Evolutionary conservation across 2,329 filamentous ascomycete species (phyloP).

Genomic region (Fusarium begoniae): DNA sequence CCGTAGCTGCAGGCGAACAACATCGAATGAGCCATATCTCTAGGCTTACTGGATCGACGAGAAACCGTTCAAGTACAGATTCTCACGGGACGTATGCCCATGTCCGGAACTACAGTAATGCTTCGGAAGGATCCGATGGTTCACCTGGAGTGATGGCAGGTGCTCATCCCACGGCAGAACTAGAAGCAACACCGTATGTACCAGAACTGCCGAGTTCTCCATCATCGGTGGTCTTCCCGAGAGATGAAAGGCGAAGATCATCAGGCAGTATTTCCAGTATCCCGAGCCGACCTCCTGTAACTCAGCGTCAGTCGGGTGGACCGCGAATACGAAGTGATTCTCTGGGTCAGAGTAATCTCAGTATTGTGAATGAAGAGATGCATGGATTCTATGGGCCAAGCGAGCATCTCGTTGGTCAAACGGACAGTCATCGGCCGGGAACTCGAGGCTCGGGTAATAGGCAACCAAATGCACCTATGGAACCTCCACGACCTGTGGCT

Average conservation of each 20-base stretch:
- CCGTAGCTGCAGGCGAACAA: background rate
- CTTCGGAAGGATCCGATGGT: conserved; percentile 54
- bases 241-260: conserved; percentile 42
- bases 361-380: conserved; percentile 55
- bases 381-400: conserved; percentile 59
- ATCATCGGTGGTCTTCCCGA: conserved; percentile 24
- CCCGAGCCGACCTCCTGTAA: conserved; percentile 36
- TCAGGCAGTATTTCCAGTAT: conserved; percentile 34
- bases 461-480: background rate
- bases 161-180: conserved; percentile 43
- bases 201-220: conserved; percentile 50
- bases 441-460: conserved; percentile 16
- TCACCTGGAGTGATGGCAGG: conserved; percentile 40
- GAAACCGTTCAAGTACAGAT: conserved; percentile 49
- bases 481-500: background rate
- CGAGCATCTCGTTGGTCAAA: conserved; percentile 54
- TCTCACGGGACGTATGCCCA: conserved; percentile 51
- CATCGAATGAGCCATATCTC: conserved; percentile 35
- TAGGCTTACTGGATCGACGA: conserved; percentile 32
- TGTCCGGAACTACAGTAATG: conserved; percentile 54
- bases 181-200: conserved; percentile 48
- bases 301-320: conserved; percentile 43
- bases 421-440: conserved; percentile 38
- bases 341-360: conserved; percentile 33
- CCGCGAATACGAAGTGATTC: conserved; percentile 39